These are phyloP conservation scores for Aquilaria yunnanensis DNA, from an alignment of 345 rosid species.

Conservation along the genomic window DNA sequence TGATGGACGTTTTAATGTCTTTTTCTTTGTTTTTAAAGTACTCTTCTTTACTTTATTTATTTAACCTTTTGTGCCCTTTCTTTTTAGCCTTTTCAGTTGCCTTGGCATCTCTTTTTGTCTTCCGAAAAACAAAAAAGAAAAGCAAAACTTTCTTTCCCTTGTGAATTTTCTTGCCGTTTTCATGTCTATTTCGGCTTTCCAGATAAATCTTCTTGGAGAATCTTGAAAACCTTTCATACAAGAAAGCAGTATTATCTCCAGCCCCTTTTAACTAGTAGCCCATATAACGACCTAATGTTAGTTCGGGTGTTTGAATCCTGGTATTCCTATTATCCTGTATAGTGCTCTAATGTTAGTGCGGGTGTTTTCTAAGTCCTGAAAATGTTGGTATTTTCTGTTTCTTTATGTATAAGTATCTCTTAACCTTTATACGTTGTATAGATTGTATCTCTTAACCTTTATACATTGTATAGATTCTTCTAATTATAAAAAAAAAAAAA, in stretches of 20 bases:
- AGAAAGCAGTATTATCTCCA: slow-evolving; percentile 11
- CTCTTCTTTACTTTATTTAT: background rate
- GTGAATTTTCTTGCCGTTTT: background rate
- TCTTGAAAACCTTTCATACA: slow-evolving; percentile 13
- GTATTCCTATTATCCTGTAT: too few relatives aligned
- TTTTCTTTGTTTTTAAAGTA: slow-evolving; percentile 6
- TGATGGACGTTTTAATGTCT: background rate
- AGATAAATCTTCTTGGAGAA: slow-evolving; percentile 22
- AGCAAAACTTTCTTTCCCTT: slow-evolving; percentile 1
- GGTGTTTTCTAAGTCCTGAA: too few relatives aligned
- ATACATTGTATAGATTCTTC: too few relatives aligned
- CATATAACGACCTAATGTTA: too few relatives aligned
- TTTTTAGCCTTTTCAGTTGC: slow-evolving; percentile 8
- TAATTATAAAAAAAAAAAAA: too few relatives aligned
- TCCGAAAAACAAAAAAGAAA: background rate
- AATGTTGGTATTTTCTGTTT: too few relatives aligned
- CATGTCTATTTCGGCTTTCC: background rate
- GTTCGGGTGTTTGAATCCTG: too few relatives aligned
- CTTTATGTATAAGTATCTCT: too few relatives aligned
- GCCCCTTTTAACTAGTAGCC: too few relatives aligned
- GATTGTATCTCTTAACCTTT: too few relatives aligned
- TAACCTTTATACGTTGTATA: too few relatives aligned
- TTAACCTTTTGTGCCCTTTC: background rate
- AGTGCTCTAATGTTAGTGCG: too few relatives aligned
- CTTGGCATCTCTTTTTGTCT: slow-evolving; percentile 16